Evolutionary conservation across 306 rosid genomes (phyloP), one percentile per base, ranked within the genome.

Genomic region (Arachis stenosperma): DNA sequence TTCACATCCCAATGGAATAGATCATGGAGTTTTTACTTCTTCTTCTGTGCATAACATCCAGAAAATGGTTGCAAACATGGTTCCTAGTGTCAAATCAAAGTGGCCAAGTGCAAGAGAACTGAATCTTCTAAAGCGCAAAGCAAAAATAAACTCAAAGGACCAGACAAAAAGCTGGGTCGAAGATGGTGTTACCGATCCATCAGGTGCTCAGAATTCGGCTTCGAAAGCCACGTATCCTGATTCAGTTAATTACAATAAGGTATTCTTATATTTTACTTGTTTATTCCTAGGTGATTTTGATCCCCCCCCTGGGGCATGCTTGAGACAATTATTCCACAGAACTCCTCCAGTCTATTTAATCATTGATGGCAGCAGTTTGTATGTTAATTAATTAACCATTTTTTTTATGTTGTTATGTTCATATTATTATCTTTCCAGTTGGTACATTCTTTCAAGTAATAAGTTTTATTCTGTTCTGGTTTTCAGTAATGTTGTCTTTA

Each of bases 91-190:
- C 63, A 84, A 86, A 75, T 88, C 99, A 9, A 86, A 83, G 75
- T 88, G 98, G 87, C 98, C 97, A 14, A 94, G 99, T 65, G 95
- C 99, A 55, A 87, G 99, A 76, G 95, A 94, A 74, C 79, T 78
- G 74, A 94, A 94, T 86, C 96, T 94, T 60, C 66, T 94, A 66
- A 94, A 94, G 86, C 92, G 99, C 37, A 91, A 91, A 88, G 99
- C 99, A 70, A 94, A 94, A 85, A 76, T 85, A 71, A 93, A 83
- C 78, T 87, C 86, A 8, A 93, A 93, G 78, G 98, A 93, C 87
- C 98, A 91, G 66, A 64, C 89, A 52, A 93, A 89, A 82, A 77
- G 84, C 60, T 93, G 92, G 97, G 50, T 88, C 67, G 98, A 93
- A 74, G 96, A 93, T 83, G 97, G 88, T 70, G 89, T 82, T 77